Base-by-base conservation (phyloP, 2,329 filamentous ascomycete genomes). In the Periglandula ipomoeae region DNA sequence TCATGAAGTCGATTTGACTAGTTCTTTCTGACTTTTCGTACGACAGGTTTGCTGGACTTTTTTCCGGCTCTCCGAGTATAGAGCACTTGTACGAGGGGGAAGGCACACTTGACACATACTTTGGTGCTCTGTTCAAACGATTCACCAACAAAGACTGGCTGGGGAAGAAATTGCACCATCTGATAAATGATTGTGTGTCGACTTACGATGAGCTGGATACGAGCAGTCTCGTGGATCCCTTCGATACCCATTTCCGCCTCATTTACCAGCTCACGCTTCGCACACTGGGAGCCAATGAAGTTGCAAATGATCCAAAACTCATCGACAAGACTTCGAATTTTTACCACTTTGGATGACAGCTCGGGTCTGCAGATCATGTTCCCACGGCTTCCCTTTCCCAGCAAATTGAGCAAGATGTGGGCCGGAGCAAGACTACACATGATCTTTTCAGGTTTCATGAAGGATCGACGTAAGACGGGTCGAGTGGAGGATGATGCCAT, bases 201-300 rank as follows among this genome's bases (percentile, higher is more conserved):
- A 40, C 47, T 1, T 45, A 54, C 5, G 7, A 35, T 3, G 41
- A 24, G 9, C n/a, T 52, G 4, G 40, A 51, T 4, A 46, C 45
- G 5, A 32, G 24, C 6, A 26, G 15, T 5, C 39, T 50, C 13
- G 9, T 74, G 7, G 69, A 81, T 52, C 76, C 77, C 0, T 80
- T 81, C 55, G 68, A 77, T 32, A 67, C 68, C 56, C 64, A 80
- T 42, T 78, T 78, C 56, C 59, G 65, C 5, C 64, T 77, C 48
- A 67, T 81, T 1, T 81, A 74, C 59, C 68, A 72, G 56, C 66
- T 81, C n/a, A 81, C 75, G 4, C 78, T 80, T 64, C 70, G 78
- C 11, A 74, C 70, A 4, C 66, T 81, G 1, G 77, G 74, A 6
- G 69, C 69, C 46, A 64, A 71, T 27, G 78, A 81, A 38, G 70